Evolutionary conservation across 2,329 filamentous ascomycete genomes (phyloP).

Genomic region (Colletotrichum sp.): DNA sequence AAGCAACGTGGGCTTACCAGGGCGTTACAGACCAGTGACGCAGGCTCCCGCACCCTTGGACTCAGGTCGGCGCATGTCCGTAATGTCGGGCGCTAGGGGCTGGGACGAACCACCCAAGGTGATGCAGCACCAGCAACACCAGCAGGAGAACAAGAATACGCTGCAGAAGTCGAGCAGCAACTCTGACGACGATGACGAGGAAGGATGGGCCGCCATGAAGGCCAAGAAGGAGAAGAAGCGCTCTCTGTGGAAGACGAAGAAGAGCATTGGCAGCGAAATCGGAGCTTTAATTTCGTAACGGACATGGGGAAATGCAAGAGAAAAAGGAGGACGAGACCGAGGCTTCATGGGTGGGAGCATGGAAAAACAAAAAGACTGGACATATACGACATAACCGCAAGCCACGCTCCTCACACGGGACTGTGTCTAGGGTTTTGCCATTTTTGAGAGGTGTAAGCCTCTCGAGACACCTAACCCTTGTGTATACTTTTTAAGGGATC

Average conservation of each 20-base stretch:
- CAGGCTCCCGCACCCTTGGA: conserved; percentile 49
- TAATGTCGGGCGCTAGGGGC: conserved; percentile 46
- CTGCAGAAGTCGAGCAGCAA: conserved; percentile 45
- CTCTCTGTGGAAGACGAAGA: conserved; percentile 69
- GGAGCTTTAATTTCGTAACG: conserved; percentile 48
- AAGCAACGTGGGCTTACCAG: conserved; percentile 89
- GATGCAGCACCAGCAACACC: conserved; percentile 28
- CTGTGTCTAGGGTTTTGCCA: not conserved
- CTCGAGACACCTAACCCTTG: not conserved
- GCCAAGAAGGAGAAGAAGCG: conserved; percentile 73
- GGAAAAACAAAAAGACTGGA: conserved; percentile 14
- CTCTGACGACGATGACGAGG: conserved; percentile 68
- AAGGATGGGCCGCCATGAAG: conserved; percentile 74
- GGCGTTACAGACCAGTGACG: conserved; percentile 89
- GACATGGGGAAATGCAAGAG: not conserved
- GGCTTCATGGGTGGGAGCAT: not conserved
- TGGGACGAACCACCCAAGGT: conserved; percentile 40
- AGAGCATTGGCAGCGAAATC: conserved; percentile 53
- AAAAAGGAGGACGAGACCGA: not conserved
- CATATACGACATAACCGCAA: not conserved
- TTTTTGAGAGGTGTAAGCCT: not conserved
- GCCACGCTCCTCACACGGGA: not conserved
- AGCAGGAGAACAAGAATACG: conserved; percentile 34
- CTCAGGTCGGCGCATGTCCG: conserved; percentile 32
- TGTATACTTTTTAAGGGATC: conserved; percentile 19